Conservation (phyloP, 768 basidiomycete genomes). For the Phaeotremella skinneri region DNA sequence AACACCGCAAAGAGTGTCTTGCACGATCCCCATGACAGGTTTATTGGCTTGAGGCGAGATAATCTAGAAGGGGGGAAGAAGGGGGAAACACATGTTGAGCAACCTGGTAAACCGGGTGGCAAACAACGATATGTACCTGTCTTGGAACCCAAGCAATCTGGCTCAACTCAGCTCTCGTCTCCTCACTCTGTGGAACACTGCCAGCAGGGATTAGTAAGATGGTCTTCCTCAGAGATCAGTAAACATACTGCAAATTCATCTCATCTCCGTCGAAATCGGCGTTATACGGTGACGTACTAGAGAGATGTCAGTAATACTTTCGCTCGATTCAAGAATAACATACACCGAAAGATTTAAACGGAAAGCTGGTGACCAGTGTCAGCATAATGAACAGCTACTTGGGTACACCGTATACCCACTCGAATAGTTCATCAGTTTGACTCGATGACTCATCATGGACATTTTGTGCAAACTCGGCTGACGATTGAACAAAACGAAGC, state of each 20-base stretch:
- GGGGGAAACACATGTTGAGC: slow-evolving; percentile 12
- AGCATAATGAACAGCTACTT: slow-evolving; percentile 14
- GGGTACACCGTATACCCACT: slow-evolving; percentile 60
- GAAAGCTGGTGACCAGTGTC: slow-evolving; percentile 64
- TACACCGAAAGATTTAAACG: slow-evolving; percentile 97
- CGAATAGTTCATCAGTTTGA: slow-evolving; percentile 95
- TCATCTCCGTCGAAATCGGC: slow-evolving; percentile 99
- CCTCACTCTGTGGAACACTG: slow-evolving; percentile 96
- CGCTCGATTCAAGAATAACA: slow-evolving; percentile 52
- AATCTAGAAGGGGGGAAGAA: slow-evolving; percentile 63
- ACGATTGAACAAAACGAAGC: slow-evolving; percentile 92
- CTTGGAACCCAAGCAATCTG: slow-evolving; percentile 98
- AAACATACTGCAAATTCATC: slow-evolving; percentile 99
- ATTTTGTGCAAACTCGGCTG: slow-evolving; percentile 98
- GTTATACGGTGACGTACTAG: slow-evolving; percentile 91
- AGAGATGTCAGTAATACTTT: slow-evolving; percentile 28
- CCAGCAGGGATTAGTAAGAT: background rate
- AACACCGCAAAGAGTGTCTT: slow-evolving; percentile 96
- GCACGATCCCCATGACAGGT: slow-evolving; percentile 99
- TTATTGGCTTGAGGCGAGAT: slow-evolving; percentile 99
- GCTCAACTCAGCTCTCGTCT: slow-evolving; percentile 94
- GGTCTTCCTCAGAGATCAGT: background rate
- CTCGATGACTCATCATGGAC: slow-evolving; percentile 99
- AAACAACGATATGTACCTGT: slow-evolving; percentile 59
- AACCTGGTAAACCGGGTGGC: slow-evolving; percentile 2